Evolutionary conservation across 495 filamentous ascomycete species (phyloP), one percentile per base, ranked within the genome.

Genomic region (Tuber umbilicatum): DNA sequence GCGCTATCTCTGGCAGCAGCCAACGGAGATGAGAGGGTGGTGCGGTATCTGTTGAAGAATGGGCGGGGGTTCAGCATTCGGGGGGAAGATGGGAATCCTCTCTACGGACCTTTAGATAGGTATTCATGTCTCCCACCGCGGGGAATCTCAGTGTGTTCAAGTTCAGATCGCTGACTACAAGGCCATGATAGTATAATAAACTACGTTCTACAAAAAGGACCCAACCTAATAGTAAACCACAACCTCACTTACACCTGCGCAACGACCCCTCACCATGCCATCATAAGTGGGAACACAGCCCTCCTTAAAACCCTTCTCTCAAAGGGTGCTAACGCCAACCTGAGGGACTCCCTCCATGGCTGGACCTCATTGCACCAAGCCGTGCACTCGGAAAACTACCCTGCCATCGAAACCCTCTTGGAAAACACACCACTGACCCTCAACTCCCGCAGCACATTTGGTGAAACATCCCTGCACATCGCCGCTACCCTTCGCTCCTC

Each of bases 231-330:
- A 35, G 19, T 64, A 35, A 64, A 64, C 27, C 55, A 64, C 27
- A 35, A 64, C 55, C 55, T 64, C 55, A 64, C 55, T 14, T 64
- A 64, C 55, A 64, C 27, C 27, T 64, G 27, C 16, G 55, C 55
- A 16, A 64, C 55, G 14, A 64, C 55, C 27, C 55, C 55, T 17
- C 55, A 64, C 27, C 55, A 64, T 14, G 55, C 55, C 31, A 35
- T 64, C 55, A 64, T 64, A 27, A 64, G 55, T 35, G 55, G 55
- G 55, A 64, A 64, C 31, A 64, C 55, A 64, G 19, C 27, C 27
- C 55, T 64, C 55, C 55, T 64, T 64, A 64, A 64, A 64, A 64
- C 55, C 55, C 55, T 64, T 27, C 55, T 64, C 27, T 31, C 55
- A 64, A 64, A 64, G 31, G 55, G 55, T 64, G 55, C 55, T 64